Evolutionary conservation across 1,139 yeast genomes (phyloP).

Genomic region (Blastobotrys niveus): DNA sequence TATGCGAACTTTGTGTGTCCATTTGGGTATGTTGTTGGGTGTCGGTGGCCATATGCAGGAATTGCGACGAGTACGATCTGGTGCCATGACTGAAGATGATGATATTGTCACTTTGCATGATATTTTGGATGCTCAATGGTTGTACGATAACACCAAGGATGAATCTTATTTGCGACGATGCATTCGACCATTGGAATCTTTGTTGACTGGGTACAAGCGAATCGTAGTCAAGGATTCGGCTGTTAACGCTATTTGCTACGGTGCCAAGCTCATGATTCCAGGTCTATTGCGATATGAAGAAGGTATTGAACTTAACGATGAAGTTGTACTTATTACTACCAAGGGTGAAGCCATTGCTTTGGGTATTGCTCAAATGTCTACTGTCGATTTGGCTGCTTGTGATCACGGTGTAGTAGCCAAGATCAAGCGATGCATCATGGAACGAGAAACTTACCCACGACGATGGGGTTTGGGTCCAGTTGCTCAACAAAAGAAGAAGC

Average conservation of each 20-base stretch:
- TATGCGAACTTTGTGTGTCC: conserved; percentile 99
- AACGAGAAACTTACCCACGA: conserved; percentile 98
- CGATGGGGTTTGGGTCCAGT: conserved; percentile 99
- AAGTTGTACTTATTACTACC: conserved; percentile 95
- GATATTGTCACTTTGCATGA: conserved; percentile 94
- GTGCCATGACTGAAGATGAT: conserved; percentile 87
- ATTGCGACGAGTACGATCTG: conserved; percentile 97
- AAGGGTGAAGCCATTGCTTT: conserved; percentile 99
- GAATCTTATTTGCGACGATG: conserved; percentile 91
- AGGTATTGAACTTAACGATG: conserved; percentile 95
- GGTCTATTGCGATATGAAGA: conserved; percentile 97
- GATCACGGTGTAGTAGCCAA: conserved; percentile 99
- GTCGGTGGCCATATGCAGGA: conserved; percentile 99
- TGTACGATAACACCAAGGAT: conserved; percentile 94
- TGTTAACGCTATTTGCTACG: conserved; percentile 96
- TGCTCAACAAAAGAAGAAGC: conserved; percentile 96
- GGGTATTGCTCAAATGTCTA: conserved; percentile 98
- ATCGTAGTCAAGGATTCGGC: conserved; percentile 97
- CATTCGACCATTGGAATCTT: conserved; percentile 90
- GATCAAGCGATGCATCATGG: conserved; percentile 99
- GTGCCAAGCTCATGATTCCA: conserved; percentile 98
- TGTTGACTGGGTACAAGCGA: conserved; percentile 91
- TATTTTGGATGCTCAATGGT: conserved; percentile 96
- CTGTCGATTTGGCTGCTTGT: conserved; percentile 92
- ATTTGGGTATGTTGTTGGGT: conserved; percentile 94